These are phyloP conservation scores for Phytophthora tentaculata DNA, from an alignment of 352 stramenopile species.

Conservation along the genomic window DNA sequence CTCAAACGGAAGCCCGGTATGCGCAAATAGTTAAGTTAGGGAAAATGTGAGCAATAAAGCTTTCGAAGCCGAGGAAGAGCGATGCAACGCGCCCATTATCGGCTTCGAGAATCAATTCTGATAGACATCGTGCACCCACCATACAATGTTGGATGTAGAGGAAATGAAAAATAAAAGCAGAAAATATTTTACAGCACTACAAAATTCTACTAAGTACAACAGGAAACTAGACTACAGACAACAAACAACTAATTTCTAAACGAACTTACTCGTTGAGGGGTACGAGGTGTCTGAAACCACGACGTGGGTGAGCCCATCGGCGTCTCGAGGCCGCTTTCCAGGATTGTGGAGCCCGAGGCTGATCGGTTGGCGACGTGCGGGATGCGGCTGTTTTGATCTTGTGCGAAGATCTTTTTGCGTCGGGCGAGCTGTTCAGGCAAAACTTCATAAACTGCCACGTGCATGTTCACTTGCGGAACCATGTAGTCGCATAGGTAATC, in stretches of 20 bases:
- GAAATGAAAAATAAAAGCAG: background rate
- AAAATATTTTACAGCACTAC: slow-evolving; percentile 6
- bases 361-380: slow-evolving; percentile 30
- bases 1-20: slow-evolving; percentile 63
- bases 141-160: no score
- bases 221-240: slow-evolving; percentile 15
- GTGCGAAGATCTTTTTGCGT: slow-evolving; percentile 42
- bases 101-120: slow-evolving; percentile 19
- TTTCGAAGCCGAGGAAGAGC: slow-evolving; percentile 1
- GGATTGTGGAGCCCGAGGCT: slow-evolving; percentile 28
- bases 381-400: slow-evolving; percentile 37
- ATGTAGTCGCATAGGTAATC: slow-evolving; percentile 47
- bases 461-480: slow-evolving; percentile 41
- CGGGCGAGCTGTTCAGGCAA: slow-evolving; percentile 32
- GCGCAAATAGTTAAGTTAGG: slow-evolving; percentile 21
- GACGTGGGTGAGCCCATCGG: slow-evolving; percentile 28
- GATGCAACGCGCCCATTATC: slow-evolving; percentile 21
- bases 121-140: background rate
- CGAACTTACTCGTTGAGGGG: slow-evolving; percentile 16
- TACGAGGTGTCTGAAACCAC: slow-evolving; percentile 37
- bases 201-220: background rate
- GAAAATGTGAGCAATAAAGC: slow-evolving; percentile 10
- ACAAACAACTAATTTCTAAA: slow-evolving; percentile 12
- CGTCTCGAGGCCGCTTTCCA: slow-evolving; percentile 33
- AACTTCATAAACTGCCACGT: slow-evolving; percentile 47